phyloP scores from a whole-genome alignment of 75 land plant genomes.

The Selaginella moellendorffii region DNA sequence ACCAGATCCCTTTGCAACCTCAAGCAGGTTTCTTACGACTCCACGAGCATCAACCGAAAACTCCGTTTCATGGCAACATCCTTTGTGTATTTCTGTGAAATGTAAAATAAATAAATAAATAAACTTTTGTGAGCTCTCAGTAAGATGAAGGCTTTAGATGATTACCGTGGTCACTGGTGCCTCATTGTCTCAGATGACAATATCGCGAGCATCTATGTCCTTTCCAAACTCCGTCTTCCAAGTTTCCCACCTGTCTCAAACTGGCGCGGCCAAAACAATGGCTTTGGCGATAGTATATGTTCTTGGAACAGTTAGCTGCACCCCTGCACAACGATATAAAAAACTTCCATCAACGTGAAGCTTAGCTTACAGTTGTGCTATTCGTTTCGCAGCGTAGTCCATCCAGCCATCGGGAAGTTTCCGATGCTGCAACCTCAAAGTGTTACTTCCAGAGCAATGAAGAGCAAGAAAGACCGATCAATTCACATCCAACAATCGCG shows the following conservation, averaged over 20 bases:
- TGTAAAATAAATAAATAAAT: not conserved
- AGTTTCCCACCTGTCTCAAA: constrained; percentile 85
- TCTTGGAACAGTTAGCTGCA: constrained; percentile 72
- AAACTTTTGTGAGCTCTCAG: not conserved
- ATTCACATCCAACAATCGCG: too few species aligned
- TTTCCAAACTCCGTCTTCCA: constrained; percentile 70
- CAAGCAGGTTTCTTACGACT: constrained; percentile 77
- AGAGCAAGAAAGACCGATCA: too few species aligned
- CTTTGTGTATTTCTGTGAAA: constrained; percentile 71
- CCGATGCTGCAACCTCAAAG: constrained; percentile 50
- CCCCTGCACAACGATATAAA: constrained; percentile 41
- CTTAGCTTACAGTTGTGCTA: constrained; percentile 85
- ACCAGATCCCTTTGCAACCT: constrained; percentile 76
- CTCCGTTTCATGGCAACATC: constrained; percentile 85
- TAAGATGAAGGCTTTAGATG: not conserved
- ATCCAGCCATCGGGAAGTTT: constrained; percentile 96
- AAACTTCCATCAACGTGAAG: too few species aligned
- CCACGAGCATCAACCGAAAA: constrained; percentile 77
- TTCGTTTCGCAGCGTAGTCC: constrained; percentile 85
- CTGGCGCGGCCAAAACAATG: constrained; percentile 85
- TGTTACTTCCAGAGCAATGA: not conserved
- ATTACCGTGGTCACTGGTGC: constrained; percentile 95
- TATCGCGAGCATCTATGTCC: constrained; percentile 88
- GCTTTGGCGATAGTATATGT: constrained; percentile 56
- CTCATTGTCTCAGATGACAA: constrained; percentile 87